Conservation (phyloP, 2,329 filamentous ascomycete species). For the Lachnellula cervina region DNA sequence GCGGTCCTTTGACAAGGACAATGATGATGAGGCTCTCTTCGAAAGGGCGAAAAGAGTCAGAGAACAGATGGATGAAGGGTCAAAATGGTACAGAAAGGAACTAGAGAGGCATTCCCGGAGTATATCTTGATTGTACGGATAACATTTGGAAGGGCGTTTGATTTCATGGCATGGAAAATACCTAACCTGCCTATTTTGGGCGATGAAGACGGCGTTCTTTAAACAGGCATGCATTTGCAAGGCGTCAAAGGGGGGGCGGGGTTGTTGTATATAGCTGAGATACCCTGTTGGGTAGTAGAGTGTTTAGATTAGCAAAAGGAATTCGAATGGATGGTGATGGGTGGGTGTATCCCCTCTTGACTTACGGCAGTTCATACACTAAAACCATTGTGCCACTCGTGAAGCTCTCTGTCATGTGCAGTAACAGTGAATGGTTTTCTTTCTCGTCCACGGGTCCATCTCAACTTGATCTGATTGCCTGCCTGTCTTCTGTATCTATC, state of each 20-base stretch:
- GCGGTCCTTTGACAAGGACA: slow-evolving; percentile 16
- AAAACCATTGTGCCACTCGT: too few species aligned
- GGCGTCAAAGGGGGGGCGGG: background rate
- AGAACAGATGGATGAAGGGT: slow-evolving; percentile 32
- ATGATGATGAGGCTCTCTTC: slow-evolving; percentile 30
- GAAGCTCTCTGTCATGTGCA: too few species aligned
- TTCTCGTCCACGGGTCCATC: too few species aligned
- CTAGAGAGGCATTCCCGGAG: slow-evolving; percentile 22
- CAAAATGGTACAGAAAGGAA: slow-evolving; percentile 28
- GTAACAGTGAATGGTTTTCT: too few species aligned
- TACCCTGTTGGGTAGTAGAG: background rate
- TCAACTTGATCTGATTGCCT: too few species aligned
- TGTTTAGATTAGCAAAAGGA: background rate
- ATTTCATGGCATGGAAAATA: background rate
- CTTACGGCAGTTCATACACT: too few species aligned
- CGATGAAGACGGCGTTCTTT: background rate
- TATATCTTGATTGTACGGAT: slow-evolving; percentile 17
- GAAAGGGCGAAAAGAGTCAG: slow-evolving; percentile 30
- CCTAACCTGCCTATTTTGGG: background rate
- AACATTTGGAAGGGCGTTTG: slow-evolving; percentile 12
- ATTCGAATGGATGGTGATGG: background rate
- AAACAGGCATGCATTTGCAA: background rate
- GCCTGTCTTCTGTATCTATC: too few species aligned
- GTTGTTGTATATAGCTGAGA: background rate
- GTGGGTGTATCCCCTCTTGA: too few species aligned